Conservation (phyloP, 83 land plant species). For the Picea engelmannii region DNA sequence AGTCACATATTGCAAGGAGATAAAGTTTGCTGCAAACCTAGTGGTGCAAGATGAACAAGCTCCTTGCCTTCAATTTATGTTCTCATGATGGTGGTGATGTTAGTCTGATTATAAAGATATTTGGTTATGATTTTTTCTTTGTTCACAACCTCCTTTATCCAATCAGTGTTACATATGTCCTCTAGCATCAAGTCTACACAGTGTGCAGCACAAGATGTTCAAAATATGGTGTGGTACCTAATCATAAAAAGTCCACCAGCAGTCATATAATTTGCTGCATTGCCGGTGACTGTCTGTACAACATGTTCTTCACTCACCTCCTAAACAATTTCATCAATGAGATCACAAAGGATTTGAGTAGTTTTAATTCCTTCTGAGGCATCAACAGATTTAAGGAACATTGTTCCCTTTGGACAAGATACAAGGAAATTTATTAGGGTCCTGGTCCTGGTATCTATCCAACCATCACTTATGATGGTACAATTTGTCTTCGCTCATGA, state of each 20-base stretch:
- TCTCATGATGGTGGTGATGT: too few species aligned
- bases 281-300: neutral
- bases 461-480: neutral
- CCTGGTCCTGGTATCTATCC: neutral
- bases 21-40: too few species aligned
- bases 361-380: too few species aligned
- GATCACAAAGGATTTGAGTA: too few species aligned
- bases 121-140: too few species aligned
- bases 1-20: too few species aligned
- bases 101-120: too few species aligned
- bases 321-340: neutral
- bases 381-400: neutral
- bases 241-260: neutral
- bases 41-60: too few species aligned
- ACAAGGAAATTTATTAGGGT: neutral
- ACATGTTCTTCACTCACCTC: neutral
- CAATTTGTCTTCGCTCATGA: neutral
- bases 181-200: neutral
- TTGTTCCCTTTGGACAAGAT: neutral
- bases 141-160: too few species aligned
- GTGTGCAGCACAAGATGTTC: neutral
- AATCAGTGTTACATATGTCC: too few species aligned
- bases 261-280: neutral
- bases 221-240: neutral
- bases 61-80: too few species aligned